Evolutionary conservation across 1,284 basidiomycete species (phyloP).

Genomic region (Ustilago vetiveriae): DNA sequence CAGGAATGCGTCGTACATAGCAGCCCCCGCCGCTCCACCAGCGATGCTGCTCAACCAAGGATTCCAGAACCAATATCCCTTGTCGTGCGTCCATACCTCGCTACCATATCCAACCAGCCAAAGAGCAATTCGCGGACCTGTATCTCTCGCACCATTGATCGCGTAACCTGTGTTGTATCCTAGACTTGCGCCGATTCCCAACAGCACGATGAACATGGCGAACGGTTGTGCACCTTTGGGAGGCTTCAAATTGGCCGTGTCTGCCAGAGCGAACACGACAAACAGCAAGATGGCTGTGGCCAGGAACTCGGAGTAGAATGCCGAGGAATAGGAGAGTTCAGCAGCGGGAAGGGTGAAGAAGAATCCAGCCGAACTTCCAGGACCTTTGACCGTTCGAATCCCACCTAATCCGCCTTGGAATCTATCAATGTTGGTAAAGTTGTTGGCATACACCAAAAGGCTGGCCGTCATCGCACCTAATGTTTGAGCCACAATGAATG

Average conservation of each 20-base stretch:
- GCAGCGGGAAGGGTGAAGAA: constrained; percentile 75
- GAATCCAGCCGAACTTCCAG: constrained; percentile 73
- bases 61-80: constrained; percentile 82
- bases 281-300: constrained; percentile 53
- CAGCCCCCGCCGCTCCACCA: constrained; percentile 65
- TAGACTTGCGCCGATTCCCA: constrained; percentile 72
- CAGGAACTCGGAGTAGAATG: constrained; percentile 52
- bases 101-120: constrained; percentile 74
- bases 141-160: constrained; percentile 75
- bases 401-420: constrained; percentile 73
- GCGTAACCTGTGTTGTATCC: constrained; percentile 75
- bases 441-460: constrained; percentile 78
- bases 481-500: constrained; percentile 77
- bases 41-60: constrained; percentile 66
- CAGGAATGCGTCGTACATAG: constrained; percentile 66
- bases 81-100: constrained; percentile 69
- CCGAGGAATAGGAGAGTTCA: constrained; percentile 31
- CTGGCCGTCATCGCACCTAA: constrained; percentile 77
- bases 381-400: constrained; percentile 72
- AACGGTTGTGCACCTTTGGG: constrained; percentile 72
- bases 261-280: constrained; percentile 49
- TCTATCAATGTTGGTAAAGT: constrained; percentile 78
- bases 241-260: constrained; percentile 69
- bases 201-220: constrained; percentile 72
- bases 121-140: constrained; percentile 74